Percentiles rank a stretch among this genome's conserved stretches.
Evolutionary conservation across 805 yeast genomes (phyloP).

Genomic region (Spathaspora girioi): DNA sequence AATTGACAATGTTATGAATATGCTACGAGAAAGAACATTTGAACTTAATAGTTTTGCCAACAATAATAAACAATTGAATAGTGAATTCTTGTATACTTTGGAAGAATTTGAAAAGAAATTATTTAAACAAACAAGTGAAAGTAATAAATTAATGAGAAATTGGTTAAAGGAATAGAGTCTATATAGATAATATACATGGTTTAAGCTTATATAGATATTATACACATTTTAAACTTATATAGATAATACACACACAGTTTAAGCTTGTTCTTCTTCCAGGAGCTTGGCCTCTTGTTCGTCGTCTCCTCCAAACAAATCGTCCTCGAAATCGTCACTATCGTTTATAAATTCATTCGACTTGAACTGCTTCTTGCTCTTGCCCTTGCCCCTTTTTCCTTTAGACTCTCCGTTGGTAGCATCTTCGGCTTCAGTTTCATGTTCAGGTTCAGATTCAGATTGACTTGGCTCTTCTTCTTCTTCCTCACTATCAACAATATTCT

Average conservation of each 20-base stretch:
- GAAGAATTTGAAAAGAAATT: slow-evolving; percentile 74
- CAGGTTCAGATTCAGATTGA: slow-evolving; percentile 14
- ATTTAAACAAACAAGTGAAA: slow-evolving; percentile 51
- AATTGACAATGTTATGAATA: slow-evolving; percentile 42
- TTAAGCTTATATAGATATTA: too few species aligned
- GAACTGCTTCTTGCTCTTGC: slow-evolving; percentile 19
- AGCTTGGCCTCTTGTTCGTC: slow-evolving; percentile 10
- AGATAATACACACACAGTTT: neutral
- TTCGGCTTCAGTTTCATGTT: slow-evolving; percentile 1
- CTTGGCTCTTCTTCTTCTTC: slow-evolving; percentile 23
- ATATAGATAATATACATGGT: neutral
- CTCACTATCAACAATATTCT: slow-evolving; percentile 30
- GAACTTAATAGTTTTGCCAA: slow-evolving; percentile 70
- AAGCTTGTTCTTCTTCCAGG: slow-evolving; percentile 22
- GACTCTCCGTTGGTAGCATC: slow-evolving; percentile 9
- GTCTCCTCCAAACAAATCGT: slow-evolving; percentile 14
- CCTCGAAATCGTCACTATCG: slow-evolving; percentile 48
- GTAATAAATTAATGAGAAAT: slow-evolving; percentile 34
- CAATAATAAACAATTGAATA: slow-evolving; percentile 46
- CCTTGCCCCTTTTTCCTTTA: slow-evolving; percentile 4
- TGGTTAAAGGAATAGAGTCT: slow-evolving; percentile 26
- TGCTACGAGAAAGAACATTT: slow-evolving; percentile 63
- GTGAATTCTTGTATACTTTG: slow-evolving; percentile 56
- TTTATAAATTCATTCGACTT: slow-evolving; percentile 33
- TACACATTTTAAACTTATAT: neutral